phyloP scores from a whole-genome alignment of 1,284 basidiomycete species.

The Austroboletus novae-zelandiae region DNA sequence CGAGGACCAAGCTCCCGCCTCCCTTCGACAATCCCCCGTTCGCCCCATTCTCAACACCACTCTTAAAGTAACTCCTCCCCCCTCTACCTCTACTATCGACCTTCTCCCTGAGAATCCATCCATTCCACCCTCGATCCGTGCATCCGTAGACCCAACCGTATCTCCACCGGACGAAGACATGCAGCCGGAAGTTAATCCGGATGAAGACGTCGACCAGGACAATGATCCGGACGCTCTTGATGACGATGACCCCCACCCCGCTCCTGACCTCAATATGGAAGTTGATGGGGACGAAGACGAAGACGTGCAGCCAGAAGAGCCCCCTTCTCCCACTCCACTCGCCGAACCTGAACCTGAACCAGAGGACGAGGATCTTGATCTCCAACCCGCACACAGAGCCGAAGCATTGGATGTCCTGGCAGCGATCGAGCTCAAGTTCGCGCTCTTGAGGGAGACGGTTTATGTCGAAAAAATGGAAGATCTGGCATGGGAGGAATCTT shows the following conservation, averaged over 20 bases:
- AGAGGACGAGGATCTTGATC: slow-evolving; percentile 52
- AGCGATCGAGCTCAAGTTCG: slow-evolving; percentile 76
- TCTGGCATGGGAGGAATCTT: slow-evolving; percentile 71
- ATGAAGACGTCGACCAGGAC: slow-evolving; percentile 30
- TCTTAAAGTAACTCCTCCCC: slow-evolving; percentile 11
- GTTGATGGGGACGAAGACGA: slow-evolving; percentile 39
- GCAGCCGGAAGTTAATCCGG: slow-evolving; percentile 6
- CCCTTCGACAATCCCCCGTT: slow-evolving; percentile 15
- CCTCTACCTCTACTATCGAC: slow-evolving; percentile 12
- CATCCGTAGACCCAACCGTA: slow-evolving; percentile 20
- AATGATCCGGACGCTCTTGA: slow-evolving; percentile 23
- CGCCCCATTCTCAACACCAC: slow-evolving; percentile 19
- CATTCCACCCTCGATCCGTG: slow-evolving; percentile 18
- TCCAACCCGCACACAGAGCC: slow-evolving; percentile 73
- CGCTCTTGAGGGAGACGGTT: slow-evolving; percentile 65
- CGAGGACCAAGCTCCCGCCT: slow-evolving; percentile 18
- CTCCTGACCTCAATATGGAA: slow-evolving; percentile 33
- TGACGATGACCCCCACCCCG: slow-evolving; percentile 19
- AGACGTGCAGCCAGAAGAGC: slow-evolving; percentile 30
- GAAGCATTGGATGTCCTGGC: slow-evolving; percentile 78
- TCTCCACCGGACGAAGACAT: slow-evolving; percentile 19
- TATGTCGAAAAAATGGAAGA: slow-evolving; percentile 84
- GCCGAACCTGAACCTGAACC: slow-evolving; percentile 25
- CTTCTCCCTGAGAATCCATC: slow-evolving; percentile 12
- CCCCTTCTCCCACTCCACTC: slow-evolving; percentile 23